Evolutionary conservation across 441 rosid species (phyloP).

Genomic region (Breynia disticha): DNA sequence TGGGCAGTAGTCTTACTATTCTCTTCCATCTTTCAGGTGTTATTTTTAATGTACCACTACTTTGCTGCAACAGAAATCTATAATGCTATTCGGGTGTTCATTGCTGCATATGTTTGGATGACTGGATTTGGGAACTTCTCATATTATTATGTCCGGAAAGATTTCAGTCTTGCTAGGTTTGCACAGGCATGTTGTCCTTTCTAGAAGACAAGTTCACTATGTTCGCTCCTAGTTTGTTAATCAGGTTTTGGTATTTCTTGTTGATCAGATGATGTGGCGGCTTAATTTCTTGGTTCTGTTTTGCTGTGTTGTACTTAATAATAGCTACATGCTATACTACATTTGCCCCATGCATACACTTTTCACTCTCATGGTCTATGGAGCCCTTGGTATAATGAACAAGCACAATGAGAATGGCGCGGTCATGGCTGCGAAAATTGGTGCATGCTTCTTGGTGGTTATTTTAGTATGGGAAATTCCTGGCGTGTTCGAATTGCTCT

Average conservation of each 20-base stretch:
- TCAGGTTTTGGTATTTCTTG: slow-evolving; percentile 14
- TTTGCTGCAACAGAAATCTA: slow-evolving; percentile 95
- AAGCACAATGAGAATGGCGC: slow-evolving; percentile 78
- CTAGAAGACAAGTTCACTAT: slow-evolving; percentile 7
- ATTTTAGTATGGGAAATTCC: slow-evolving; percentile 93
- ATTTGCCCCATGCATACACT: slow-evolving; percentile 99
- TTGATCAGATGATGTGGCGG: slow-evolving; percentile 99
- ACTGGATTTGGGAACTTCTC: slow-evolving; percentile 99
- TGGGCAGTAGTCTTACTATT: slow-evolving; percentile 10
- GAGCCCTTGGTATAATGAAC: slow-evolving; percentile 82
- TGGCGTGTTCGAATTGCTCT: slow-evolving; percentile 79
- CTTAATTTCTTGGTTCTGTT: slow-evolving; percentile 86
- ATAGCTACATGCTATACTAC: slow-evolving; percentile 88
- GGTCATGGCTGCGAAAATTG: slow-evolving; percentile 65
- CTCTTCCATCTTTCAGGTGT: slow-evolving; percentile 45
- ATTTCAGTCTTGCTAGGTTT: slow-evolving; percentile 86
- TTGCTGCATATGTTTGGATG: slow-evolving; percentile 99
- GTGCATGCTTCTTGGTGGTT: slow-evolving; percentile 82
- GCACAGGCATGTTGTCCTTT: slow-evolving; percentile 49
- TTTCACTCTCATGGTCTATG: slow-evolving; percentile 97
- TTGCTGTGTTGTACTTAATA: slow-evolving; percentile 82
- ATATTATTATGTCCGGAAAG: slow-evolving; percentile 90
- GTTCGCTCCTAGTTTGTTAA: slow-evolving; percentile 13
- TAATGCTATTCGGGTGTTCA: slow-evolving; percentile 88
- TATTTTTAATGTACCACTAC: slow-evolving; percentile 95